Evolutionary conservation across 2,329 filamentous ascomycete genomes (phyloP).

Genomic region (Pyrenochaeta sp.): DNA sequence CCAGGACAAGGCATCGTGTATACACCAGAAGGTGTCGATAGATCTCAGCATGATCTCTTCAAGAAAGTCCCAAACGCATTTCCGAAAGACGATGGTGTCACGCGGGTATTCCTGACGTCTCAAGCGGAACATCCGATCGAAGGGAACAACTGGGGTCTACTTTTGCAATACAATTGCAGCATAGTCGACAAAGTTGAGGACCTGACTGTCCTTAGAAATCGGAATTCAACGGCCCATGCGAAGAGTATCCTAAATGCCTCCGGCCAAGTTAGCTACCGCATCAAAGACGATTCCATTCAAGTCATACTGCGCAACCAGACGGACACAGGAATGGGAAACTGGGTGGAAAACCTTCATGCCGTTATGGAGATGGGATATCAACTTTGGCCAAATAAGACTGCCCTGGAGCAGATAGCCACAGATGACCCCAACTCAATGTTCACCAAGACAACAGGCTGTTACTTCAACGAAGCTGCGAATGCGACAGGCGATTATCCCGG

Average conservation of each 20-base stretch:
- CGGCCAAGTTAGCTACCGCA: background rate
- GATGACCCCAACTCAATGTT: background rate
- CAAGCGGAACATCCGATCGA: conserved; percentile 10
- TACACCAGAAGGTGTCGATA: conserved; percentile 4
- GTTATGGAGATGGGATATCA: conserved; percentile 1
- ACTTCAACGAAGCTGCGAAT: conserved; percentile 1
- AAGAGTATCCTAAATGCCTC: background rate
- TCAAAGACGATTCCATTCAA: background rate
- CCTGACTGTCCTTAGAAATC: conserved; percentile 1
- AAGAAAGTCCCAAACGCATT: background rate
- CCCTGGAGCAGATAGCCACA: background rate
- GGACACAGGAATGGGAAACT: too few species aligned
- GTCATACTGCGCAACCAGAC: too few species aligned
- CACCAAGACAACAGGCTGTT: background rate
- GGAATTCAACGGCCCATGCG: background rate
- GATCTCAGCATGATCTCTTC: conserved; percentile 1
- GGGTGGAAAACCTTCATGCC: background rate
- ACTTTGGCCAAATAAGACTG: background rate
- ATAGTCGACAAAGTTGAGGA: conserved; percentile 1
- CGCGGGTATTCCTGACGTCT: background rate
- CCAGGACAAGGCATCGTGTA: conserved; percentile 1
- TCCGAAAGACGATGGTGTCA: conserved; percentile 3
- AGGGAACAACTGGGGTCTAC: conserved; percentile 5
- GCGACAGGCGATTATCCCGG: conserved; percentile 1
- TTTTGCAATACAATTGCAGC: conserved; percentile 12